A percentile compares a stretch with the other conserved stretches of the same genome.
Conservation (phyloP, 352 stramenopile species). For the Pythium volutum region DNA sequence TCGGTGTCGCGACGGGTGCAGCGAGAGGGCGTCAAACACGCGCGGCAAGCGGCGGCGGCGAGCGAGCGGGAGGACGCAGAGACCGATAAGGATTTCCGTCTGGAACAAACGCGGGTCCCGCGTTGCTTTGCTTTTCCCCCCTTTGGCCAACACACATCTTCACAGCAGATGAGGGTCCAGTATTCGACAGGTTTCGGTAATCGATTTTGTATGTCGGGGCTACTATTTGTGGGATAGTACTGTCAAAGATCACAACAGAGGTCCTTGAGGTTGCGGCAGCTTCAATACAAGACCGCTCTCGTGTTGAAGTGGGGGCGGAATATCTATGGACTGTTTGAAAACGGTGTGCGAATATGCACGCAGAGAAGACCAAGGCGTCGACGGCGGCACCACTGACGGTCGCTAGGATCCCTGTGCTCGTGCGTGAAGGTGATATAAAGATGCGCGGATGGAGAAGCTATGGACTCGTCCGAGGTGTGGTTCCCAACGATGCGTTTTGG, state of each 20-base stretch:
- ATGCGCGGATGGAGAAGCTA: background rate
- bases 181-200: constrained; percentile 7
- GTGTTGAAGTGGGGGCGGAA: constrained; percentile 11
- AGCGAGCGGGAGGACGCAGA: background rate
- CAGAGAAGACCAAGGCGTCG: background rate
- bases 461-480: background rate
- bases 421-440: constrained; percentile 36
- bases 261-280: background rate
- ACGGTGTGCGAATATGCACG: background rate
- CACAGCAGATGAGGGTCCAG: background rate
- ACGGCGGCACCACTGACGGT: constrained; percentile 25
- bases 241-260: background rate
- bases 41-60: background rate
- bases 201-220: background rate
- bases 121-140: constrained; percentile 9
- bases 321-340: background rate
- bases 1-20: background rate
- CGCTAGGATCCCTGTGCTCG: constrained; percentile 38
- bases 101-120: background rate
- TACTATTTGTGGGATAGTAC: background rate
- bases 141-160: constrained; percentile 7
- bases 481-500: background rate
- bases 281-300: constrained; percentile 7
- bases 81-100: background rate
- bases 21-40: background rate